phyloP scores from a whole-genome alignment of 2,329 filamentous ascomycete genomes.

The Calonectria leucothoes region DNA sequence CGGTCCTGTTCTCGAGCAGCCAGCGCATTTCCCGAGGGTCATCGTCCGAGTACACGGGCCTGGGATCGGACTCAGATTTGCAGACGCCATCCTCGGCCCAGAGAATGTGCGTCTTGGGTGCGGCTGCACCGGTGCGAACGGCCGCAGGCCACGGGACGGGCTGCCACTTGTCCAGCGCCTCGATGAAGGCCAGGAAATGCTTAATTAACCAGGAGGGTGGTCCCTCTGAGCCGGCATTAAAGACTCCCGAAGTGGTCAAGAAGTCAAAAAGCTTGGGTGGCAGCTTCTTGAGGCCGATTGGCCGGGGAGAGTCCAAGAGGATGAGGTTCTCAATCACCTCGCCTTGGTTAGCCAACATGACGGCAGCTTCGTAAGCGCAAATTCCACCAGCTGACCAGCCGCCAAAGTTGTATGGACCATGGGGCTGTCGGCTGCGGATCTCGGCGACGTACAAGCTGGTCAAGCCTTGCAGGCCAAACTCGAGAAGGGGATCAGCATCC shows the following conservation, averaged over 20 bases:
- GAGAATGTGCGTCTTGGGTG: neutral
- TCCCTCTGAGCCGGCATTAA: neutral
- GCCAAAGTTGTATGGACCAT: slow-evolving; percentile 74
- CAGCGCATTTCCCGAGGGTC: slow-evolving; percentile 11
- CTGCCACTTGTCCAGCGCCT: neutral
- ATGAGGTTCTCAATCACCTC: slow-evolving; percentile 13
- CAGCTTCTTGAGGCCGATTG: slow-evolving; percentile 8
- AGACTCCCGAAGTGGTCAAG: neutral
- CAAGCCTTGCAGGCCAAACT: neutral
- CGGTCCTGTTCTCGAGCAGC: slow-evolving; percentile 12
- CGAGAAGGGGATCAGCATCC: neutral
- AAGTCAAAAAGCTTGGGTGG: slow-evolving; percentile 13
- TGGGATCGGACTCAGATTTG: neutral
- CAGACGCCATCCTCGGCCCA: slow-evolving; percentile 12
- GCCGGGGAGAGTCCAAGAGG: slow-evolving; percentile 18
- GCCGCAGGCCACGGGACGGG: neutral
- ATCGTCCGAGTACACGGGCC: neutral
- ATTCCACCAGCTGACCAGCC: slow-evolving; percentile 84
- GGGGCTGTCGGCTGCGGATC: slow-evolving; percentile 64
- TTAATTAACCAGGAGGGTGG: slow-evolving; percentile 9
- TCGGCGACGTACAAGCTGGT: slow-evolving; percentile 5
- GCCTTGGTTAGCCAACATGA: neutral
- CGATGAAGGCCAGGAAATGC: slow-evolving; percentile 12
- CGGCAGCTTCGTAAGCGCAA: slow-evolving; percentile 73
- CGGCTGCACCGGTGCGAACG: neutral